Evolutionary conservation across 148 eudicot species (phyloP).

Genomic region (Chenopodium berlandieri): DNA sequence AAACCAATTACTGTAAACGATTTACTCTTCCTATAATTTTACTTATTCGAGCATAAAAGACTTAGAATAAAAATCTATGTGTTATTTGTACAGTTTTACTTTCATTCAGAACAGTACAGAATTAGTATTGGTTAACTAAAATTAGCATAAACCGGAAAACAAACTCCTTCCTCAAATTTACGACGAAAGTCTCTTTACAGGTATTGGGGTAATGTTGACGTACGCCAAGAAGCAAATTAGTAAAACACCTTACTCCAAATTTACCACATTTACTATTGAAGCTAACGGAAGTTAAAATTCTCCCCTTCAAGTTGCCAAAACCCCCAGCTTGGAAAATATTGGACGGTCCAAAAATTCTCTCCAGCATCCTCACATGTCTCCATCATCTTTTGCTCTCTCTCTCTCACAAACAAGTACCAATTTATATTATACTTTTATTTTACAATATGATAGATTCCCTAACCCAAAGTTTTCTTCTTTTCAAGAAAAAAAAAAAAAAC

Average conservation of each 20-base stretch:
- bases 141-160: not conserved
- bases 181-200: not conserved
- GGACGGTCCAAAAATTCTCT: conserved; percentile 33
- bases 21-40: no score
- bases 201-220: not conserved
- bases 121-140: not conserved
- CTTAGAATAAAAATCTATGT: no score
- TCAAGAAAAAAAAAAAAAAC: not conserved
- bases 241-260: not conserved
- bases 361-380: conserved; percentile 39
- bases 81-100: no score
- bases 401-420: conserved; percentile 9
- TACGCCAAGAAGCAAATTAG: not conserved
- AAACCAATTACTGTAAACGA: no score
- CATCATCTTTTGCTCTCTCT: conserved; percentile 23
- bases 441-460: conserved; percentile 5
- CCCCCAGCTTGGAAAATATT: conserved; percentile 23
- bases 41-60: no score
- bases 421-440: conserved; percentile 10
- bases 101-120: no score
- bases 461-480: conserved; percentile 15
- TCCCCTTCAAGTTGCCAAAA: conserved; percentile 7
- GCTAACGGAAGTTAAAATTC: conserved; percentile 7
- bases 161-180: not conserved
- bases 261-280: not conserved